A percentile compares a stretch with the other conserved stretches of the same genome.
Evolutionary conservation across 2,329 filamentous ascomycete species (phyloP).

Genomic region (Claviceps monticola): DNA sequence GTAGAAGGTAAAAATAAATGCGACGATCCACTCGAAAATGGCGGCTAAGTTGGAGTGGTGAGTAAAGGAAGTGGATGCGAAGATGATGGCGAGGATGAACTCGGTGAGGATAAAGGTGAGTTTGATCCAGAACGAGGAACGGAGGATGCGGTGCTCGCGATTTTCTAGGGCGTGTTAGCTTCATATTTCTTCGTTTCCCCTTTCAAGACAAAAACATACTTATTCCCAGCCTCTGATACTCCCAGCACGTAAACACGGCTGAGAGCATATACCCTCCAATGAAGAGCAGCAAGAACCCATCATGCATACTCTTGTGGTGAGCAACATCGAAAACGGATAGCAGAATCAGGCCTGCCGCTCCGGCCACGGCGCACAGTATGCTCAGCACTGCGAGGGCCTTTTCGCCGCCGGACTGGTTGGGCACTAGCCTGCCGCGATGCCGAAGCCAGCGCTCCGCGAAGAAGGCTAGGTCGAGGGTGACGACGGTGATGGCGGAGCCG

Average conservation of each 20-base stretch:
- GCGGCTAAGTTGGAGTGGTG: constrained; percentile 52
- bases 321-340: constrained; percentile 76
- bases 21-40: constrained; percentile 64
- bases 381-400: constrained; percentile 47
- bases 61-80: constrained; percentile 43
- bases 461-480: constrained; percentile 73
- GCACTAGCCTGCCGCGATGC: constrained; percentile 63
- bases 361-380: constrained; percentile 57
- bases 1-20: constrained; percentile 80
- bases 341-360: constrained; percentile 67
- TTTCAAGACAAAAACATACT: constrained; percentile 29
- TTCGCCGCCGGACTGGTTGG: constrained; percentile 51
- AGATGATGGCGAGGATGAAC: constrained; percentile 57
- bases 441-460: constrained; percentile 72
- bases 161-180: constrained; percentile 37
- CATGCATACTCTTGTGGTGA: constrained; percentile 53
- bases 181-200: not conserved
- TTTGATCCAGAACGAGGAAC: constrained; percentile 77
- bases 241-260: constrained; percentile 77
- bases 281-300: constrained; percentile 68
- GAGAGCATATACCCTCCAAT: constrained; percentile 75
- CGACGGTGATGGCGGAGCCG: constrained; percentile 55
- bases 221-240: constrained; percentile 75
- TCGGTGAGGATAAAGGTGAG: constrained; percentile 73
- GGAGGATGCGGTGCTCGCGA: constrained; percentile 59